These are phyloP conservation scores for Cyamopsis tetragonoloba DNA, from an alignment of 306 rosid genomes.

Conservation along the genomic window DNA sequence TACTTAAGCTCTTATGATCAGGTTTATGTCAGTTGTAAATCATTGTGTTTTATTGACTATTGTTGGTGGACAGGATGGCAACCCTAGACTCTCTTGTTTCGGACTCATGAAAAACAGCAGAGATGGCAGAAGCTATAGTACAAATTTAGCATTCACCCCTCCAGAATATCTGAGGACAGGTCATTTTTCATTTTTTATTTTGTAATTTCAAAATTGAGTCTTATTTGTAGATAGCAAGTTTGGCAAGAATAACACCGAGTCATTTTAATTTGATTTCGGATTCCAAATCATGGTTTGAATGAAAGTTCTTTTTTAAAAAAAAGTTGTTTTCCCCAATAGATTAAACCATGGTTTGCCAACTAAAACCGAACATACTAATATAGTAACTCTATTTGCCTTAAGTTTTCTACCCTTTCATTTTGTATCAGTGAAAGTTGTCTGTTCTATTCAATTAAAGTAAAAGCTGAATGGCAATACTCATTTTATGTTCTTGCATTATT, in stretches of 20 bases:
- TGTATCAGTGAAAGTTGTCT: not conserved
- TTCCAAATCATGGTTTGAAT: too few species aligned
- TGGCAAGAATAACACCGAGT: too few species aligned
- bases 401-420: not conserved
- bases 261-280: too few species aligned
- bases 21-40: not conserved
- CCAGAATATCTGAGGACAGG: conserved; percentile 86
- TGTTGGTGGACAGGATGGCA: conserved; percentile 51
- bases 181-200: not conserved
- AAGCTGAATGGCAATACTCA: not conserved
- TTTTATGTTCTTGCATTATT: not conserved
- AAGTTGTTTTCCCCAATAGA: too few species aligned
- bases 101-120: conserved; percentile 89
- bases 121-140: conserved; percentile 83
- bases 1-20: conserved; percentile 8
- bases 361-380: too few species aligned
- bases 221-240: too few species aligned
- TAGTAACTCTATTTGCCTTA: not conserved
- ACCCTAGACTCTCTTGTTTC: conserved; percentile 78
- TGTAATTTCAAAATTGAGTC: not conserved
- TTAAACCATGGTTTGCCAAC: too few species aligned
- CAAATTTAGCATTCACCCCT: conserved; percentile 86
- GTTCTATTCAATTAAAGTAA: not conserved
- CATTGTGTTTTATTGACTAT: not conserved
- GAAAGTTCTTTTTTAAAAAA: too few species aligned